Evolutionary conservation across 163 green algal species (phyloP).

Genomic region (Chlamydomonas reinhardtii): DNA sequence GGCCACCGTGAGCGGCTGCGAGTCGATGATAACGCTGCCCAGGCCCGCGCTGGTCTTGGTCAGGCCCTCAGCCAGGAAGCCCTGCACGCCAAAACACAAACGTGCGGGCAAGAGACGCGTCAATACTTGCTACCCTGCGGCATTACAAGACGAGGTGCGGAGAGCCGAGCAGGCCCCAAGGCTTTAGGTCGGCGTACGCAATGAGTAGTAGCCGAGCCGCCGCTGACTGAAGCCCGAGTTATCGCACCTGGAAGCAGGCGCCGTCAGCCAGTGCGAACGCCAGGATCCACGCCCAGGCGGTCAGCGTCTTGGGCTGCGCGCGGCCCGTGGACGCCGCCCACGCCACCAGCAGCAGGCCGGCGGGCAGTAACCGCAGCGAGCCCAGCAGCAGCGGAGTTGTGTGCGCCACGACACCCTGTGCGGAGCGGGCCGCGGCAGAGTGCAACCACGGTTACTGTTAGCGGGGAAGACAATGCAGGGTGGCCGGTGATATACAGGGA

Average conservation of each 20-base stretch:
- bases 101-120: no score
- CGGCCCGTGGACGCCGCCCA: slow-evolving; percentile 83
- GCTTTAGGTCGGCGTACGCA: no score
- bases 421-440: background rate
- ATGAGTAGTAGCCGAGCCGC: no score
- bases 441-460: no score
- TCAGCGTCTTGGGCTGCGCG: slow-evolving; percentile 68
- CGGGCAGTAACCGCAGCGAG: slow-evolving; percentile 90
- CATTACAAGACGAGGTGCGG: no score
- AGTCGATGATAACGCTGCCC: slow-evolving; percentile 98
- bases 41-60: slow-evolving; percentile 92
- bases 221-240: no score
- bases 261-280: slow-evolving; percentile 94
- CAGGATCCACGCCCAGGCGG: slow-evolving; percentile 88
- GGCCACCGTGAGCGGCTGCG: slow-evolving; percentile 90
- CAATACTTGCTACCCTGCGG: no score
- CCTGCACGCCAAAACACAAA: slow-evolving; percentile 64
- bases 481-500: no score
- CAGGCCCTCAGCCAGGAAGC: slow-evolving; percentile 94
- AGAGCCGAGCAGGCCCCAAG: no score
- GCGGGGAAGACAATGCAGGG: no score
- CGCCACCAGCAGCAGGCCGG: slow-evolving; percentile 85
- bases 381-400: slow-evolving; percentile 91
- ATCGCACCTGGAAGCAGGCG: slow-evolving; percentile 92
- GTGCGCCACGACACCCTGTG: slow-evolving; percentile 76